Evolutionary conservation across 768 basidiomycete species (phyloP).

Genomic region (Gelatoporia subvermispora): DNA sequence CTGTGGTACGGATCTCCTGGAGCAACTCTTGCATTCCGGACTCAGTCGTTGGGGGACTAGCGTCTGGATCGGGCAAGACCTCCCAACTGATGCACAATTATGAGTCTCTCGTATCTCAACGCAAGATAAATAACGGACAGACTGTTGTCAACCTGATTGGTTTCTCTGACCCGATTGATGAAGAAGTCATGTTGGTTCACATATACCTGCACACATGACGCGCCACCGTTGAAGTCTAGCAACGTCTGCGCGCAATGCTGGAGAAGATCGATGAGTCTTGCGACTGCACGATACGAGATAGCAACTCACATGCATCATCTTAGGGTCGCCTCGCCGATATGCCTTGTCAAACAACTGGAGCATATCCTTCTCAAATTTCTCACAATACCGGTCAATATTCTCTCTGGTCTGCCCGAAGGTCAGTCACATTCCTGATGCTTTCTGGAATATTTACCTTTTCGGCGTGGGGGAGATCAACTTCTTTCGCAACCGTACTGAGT

Average conservation of each 20-base stretch:
- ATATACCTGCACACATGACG: constrained; percentile 96
- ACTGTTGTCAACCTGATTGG: constrained; percentile 49
- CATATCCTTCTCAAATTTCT: constrained; percentile 99
- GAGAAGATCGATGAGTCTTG: constrained; percentile 7
- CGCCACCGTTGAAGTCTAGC: constrained; percentile 95
- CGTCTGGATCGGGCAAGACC: constrained; percentile 72
- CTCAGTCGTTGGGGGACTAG: constrained; percentile 72
- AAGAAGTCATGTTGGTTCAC: constrained; percentile 99
- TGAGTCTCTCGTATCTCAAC: neutral
- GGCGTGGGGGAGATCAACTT: constrained; percentile 82
- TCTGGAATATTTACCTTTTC: constrained; percentile 57
- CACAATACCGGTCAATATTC: constrained; percentile 93
- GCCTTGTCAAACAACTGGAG: constrained; percentile 92
- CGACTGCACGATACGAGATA: neutral
- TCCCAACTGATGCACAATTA: constrained; percentile 59
- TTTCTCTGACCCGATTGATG: constrained; percentile 83
- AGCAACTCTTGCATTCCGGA: constrained; percentile 76
- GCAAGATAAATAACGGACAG: constrained; percentile 37
- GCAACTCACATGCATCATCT: constrained; percentile 90
- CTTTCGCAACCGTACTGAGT: constrained; percentile 83
- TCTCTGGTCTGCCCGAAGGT: constrained; percentile 63
- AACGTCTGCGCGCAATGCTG: constrained; percentile 97
- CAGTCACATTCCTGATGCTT: constrained; percentile 3
- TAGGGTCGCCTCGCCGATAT: constrained; percentile 95
- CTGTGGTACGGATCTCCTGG: constrained; percentile 82